A percentile compares a stretch with the other conserved stretches of the same genome.
These are phyloP conservation scores for Ensete glaucum DNA, from an alignment of 176 grass and related monocot species.

Conservation along the genomic window DNA sequence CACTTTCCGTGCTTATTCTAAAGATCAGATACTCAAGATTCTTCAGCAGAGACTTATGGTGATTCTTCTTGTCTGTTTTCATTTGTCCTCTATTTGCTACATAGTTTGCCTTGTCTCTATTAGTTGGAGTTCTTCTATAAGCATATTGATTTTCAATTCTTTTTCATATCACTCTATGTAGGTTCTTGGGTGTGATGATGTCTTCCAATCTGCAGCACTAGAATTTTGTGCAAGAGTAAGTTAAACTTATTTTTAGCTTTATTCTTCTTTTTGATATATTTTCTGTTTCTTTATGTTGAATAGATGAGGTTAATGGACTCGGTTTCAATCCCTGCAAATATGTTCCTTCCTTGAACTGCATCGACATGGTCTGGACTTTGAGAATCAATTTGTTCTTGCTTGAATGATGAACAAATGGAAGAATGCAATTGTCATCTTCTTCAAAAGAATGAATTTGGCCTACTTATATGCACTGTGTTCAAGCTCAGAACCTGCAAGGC, in stretches of 20 bases:
- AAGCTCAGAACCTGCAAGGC: background rate
- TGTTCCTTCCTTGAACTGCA: too few species aligned
- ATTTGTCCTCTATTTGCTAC: background rate
- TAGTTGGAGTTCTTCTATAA: background rate
- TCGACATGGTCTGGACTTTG: background rate
- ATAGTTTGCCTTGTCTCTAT: background rate
- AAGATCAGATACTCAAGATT: conserved; percentile 83
- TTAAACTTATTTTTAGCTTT: background rate
- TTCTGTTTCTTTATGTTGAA: too few species aligned
- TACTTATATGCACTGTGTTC: background rate
- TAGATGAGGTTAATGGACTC: too few species aligned
- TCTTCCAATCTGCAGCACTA: conserved; percentile 68
- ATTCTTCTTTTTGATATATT: background rate
- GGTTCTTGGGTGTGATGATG: conserved; percentile 75
- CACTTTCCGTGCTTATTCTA: conserved; percentile 81
- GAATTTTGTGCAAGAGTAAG: conserved; percentile 96
- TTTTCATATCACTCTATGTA: conserved; percentile 23
- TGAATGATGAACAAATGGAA: too few species aligned
- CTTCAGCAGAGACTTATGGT: conserved; percentile 81
- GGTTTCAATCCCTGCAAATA: too few species aligned
- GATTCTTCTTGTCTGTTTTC: background rate
- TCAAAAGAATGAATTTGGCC: too few species aligned
- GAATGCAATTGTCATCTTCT: too few species aligned
- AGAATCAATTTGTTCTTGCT: too few species aligned
- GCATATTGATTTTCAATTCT: conserved; percentile 7